These are phyloP conservation scores for Plectosphaerella sp. DNA, from an alignment of 2,329 filamentous ascomycete genomes.

Conservation along the genomic window DNA sequence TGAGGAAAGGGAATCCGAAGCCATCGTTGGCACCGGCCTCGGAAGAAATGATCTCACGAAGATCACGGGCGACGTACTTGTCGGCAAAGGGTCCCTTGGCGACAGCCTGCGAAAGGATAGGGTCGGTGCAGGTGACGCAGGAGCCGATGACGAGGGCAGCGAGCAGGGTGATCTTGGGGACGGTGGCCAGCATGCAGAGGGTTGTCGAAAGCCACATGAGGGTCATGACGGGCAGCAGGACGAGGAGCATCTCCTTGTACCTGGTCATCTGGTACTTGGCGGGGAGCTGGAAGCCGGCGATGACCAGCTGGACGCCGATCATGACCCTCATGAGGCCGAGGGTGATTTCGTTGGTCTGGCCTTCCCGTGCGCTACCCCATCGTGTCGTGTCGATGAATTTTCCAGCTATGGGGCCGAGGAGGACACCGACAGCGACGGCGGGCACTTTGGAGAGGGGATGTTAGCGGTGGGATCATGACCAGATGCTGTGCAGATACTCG, in stretches of 20 bases:
- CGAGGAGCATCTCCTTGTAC: slow-evolving; percentile 49
- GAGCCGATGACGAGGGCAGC: slow-evolving; percentile 53
- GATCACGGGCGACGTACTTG: slow-evolving; percentile 50
- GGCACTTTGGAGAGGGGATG: slow-evolving; percentile 34
- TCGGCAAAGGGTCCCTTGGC: slow-evolving; percentile 59
- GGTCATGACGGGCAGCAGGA: slow-evolving; percentile 55
- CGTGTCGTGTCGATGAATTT: slow-evolving; percentile 42
- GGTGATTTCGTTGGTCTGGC: slow-evolving; percentile 27
- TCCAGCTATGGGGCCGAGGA: slow-evolving; percentile 47
- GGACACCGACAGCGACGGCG: slow-evolving; percentile 46
- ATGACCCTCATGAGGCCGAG: slow-evolving; percentile 50
- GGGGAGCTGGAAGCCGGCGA: slow-evolving; percentile 57
- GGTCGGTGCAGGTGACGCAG: slow-evolving; percentile 57
- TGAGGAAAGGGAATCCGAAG: slow-evolving; percentile 47
- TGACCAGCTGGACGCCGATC: slow-evolving; percentile 57
- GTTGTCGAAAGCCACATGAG: slow-evolving; percentile 57
- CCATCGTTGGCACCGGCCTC: slow-evolving; percentile 60
- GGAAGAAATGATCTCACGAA: slow-evolving; percentile 57
- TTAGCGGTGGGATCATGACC: not conserved
- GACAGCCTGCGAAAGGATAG: slow-evolving; percentile 54
- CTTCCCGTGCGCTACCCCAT: slow-evolving; percentile 27
- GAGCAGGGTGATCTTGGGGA: slow-evolving; percentile 50
- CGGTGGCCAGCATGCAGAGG: slow-evolving; percentile 46
- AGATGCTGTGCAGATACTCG: not conserved
- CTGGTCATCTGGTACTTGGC: slow-evolving; percentile 45